phyloP scores from a whole-genome alignment of 2,329 filamentous ascomycete species.

The Hypoxylon sp. region DNA sequence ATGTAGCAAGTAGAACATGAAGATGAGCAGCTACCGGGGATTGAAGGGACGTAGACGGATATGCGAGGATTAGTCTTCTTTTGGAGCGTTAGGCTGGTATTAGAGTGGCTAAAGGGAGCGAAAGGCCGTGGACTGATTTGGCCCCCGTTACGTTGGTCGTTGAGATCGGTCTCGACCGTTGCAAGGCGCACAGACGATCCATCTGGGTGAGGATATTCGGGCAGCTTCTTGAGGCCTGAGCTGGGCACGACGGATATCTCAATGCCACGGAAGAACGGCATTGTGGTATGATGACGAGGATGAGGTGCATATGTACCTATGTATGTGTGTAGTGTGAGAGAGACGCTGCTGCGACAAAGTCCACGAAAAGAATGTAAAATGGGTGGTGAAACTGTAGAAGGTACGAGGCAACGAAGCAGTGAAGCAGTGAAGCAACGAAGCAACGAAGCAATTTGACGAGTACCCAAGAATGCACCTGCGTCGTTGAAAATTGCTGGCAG shows the following conservation, averaged over 20 bases:
- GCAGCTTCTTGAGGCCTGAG: slow-evolving; percentile 55
- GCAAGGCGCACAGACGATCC: slow-evolving; percentile 58
- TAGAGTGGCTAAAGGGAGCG: slow-evolving; percentile 44
- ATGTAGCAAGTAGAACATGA: not conserved
- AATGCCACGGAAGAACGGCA: slow-evolving; percentile 65
- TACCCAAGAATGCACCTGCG: not conserved
- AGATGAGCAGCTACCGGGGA: slow-evolving; percentile 58
- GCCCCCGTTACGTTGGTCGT: slow-evolving; percentile 15
- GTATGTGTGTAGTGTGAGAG: not conserved
- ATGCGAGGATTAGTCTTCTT: slow-evolving; percentile 57
- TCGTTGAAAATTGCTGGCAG: not conserved
- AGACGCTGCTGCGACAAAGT: not conserved
- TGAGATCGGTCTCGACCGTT: slow-evolving; percentile 32
- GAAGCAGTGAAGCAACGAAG: not conserved
- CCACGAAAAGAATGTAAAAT: not conserved
- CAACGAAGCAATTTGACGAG: not conserved
- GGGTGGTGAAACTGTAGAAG: not conserved
- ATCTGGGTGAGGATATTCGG: slow-evolving; percentile 69
- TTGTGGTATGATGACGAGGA: slow-evolving; percentile 43
- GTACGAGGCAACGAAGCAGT: not conserved
- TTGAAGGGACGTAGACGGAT: slow-evolving; percentile 69
- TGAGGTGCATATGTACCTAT: not conserved
- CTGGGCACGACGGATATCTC: slow-evolving; percentile 59
- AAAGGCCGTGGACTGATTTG: slow-evolving; percentile 21
- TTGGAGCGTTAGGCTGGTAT: slow-evolving; percentile 48